These are phyloP conservation scores for Aphanomyces cochlioides DNA, from an alignment of 352 stramenopile genomes.

Conservation along the genomic window DNA sequence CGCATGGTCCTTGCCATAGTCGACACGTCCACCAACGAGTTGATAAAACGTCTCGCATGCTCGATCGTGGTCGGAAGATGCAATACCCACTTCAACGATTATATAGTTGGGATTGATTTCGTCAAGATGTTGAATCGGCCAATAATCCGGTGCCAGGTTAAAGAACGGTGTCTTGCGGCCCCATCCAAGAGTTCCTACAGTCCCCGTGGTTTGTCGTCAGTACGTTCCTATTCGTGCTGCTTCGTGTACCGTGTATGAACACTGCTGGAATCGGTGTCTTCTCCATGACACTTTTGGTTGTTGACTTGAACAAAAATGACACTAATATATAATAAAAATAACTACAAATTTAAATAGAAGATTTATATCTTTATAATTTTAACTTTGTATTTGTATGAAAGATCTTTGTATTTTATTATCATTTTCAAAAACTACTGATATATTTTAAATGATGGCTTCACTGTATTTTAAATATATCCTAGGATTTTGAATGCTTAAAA, in stretches of 20 bases:
- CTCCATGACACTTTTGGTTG: conserved; percentile 33
- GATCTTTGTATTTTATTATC: not conserved
- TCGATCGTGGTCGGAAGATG: conserved; percentile 70
- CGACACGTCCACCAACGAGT: conserved; percentile 51
- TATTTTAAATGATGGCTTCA: not conserved
- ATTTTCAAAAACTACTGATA: conserved; percentile 6
- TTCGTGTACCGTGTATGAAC: conserved; percentile 52
- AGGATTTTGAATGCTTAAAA: not conserved
- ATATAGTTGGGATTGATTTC: conserved; percentile 55
- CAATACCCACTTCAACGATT: conserved; percentile 53
- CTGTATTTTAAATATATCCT: conserved; percentile 5
- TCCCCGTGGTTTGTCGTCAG: not conserved
- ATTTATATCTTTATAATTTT: not conserved
- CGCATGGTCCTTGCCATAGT: conserved; percentile 59
- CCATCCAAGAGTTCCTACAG: conserved; percentile 39
- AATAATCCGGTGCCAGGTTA: conserved; percentile 53
- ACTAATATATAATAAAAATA: too few species aligned
- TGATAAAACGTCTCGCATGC: conserved; percentile 71
- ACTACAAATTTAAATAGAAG: too few species aligned
- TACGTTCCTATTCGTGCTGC: not conserved
- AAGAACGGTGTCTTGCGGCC: conserved; percentile 46
- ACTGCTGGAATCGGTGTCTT: conserved; percentile 46
- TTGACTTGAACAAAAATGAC: not conserved
- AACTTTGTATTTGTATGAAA: not conserved
- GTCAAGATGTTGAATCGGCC: conserved; percentile 49